These are phyloP conservation scores for Colletotrichum australisinense DNA, from an alignment of 2,329 filamentous ascomycete genomes.

Conservation along the genomic window DNA sequence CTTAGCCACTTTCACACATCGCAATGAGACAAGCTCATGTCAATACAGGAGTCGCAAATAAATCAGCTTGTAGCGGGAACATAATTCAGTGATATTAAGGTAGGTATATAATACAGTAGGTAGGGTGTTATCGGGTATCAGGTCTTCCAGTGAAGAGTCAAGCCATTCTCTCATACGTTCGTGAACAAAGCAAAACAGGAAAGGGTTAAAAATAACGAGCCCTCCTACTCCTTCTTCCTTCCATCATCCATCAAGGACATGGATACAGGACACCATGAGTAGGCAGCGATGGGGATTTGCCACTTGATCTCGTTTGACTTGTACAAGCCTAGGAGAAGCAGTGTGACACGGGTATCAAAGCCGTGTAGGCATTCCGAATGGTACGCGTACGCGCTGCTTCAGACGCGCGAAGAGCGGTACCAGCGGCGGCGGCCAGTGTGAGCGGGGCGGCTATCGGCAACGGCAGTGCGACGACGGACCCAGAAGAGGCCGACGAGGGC, in stretches of 20 bases:
- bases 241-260: background rate
- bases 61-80: background rate
- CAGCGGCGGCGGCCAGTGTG: constrained; percentile 50
- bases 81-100: background rate
- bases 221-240: background rate
- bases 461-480: constrained; percentile 54
- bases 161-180: constrained; percentile 6
- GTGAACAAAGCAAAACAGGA: background rate
- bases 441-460: constrained; percentile 40
- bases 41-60: background rate
- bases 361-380: background rate
- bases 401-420: constrained; percentile 57
- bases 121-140: constrained; percentile 16
- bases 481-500: constrained; percentile 68
- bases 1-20: too few species aligned
- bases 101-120: background rate
- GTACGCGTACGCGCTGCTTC: constrained; percentile 38
- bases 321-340: background rate
- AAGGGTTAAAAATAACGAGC: background rate
- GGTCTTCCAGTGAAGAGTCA: background rate
- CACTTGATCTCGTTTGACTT: background rate
- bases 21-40: background rate
- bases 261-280: background rate
- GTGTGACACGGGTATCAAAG: background rate
- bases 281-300: background rate